Evolutionary conservation across 2,329 filamentous ascomycete genomes (phyloP), one percentile per base, ranked within the genome.

Genomic region (Cladosporium sp.): DNA sequence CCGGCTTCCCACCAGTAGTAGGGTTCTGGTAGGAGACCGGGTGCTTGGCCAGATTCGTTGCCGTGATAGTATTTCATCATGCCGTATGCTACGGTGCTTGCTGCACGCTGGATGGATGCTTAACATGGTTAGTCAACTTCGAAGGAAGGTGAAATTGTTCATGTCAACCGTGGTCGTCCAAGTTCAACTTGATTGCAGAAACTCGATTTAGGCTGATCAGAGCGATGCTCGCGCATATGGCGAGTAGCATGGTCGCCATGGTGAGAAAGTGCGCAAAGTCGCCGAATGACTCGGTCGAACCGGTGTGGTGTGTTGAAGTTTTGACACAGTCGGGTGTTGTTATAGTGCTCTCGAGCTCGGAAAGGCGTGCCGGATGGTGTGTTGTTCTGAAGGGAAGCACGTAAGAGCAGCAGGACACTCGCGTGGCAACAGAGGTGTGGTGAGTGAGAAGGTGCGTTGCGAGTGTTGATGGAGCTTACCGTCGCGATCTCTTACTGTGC

Each of bases 1-100:
- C 65, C 66, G 12, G 80, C 80, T 63, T 87, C 80, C 48, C 48
- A 50, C 84, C 84, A 88, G 72, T 86, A 87, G 63, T 84, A 85
- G 54, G 84, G 84, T 19, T 74, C 66, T 2, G 82, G 80, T 20
- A 90, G 69, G 46, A 78, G 67, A 33, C 78, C 78, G 7, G 76
- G 76, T 20, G 72, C 73, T 7, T 70, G 67, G 13, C 75, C 75
- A 3, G 75, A 71, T 41, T 72, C 58, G 52, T 80, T 77, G 15
- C 78, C 78, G 30, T 66, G 67, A 59, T 81, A 81, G 57, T 73
- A 77, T 15, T 61, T 61, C 68, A 79, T 72, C 68, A 79, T 72
- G 38, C 74, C 73, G 50, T 73, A 66, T 3, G 76, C 76, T 15
- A 68, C 62, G 9, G 63, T 64, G 12, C 59, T 60, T 6, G 73